Evolutionary conservation across 495 filamentous ascomycete genomes (phyloP), one percentile per base, ranked within the genome.

Genomic region (Penicillium malachiteum): DNA sequence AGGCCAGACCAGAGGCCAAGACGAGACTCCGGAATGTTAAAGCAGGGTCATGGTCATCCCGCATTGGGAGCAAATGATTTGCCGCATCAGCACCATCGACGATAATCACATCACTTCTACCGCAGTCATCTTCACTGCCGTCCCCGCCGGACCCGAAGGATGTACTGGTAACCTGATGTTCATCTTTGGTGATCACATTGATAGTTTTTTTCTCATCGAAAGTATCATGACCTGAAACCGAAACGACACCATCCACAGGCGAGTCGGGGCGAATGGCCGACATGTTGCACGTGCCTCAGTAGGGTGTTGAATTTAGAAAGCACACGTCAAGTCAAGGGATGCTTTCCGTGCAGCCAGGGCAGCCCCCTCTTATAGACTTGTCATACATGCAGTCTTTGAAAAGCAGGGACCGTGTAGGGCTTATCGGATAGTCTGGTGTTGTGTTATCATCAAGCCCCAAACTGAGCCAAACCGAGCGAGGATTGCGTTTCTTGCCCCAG

Each of bases 21-120:
- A 80, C 50, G 7, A 81, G 52, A 31, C 69, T 70, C 1, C 78
- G 71, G 54, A 81, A 78, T 18, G 71, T 81, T 47, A 80, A 56
- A 10, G 76, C 63, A 5, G 59, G 67, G 14, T 80, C 72, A 37
- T 57, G 55, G 54, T 81, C 78, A 57, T 81, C 77, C 32, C 78
- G 66, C 40, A 73, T n/a, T 1, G 78, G 68, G 12, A 80, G 60
- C 39, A 81, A 59, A 42, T 71, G 66, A 31, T 21, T 11, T 6
- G 64, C 64, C 13, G 61, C 74, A 60, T 66, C 67, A 13, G 61
- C 59, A 54, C 65, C 68, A 16, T 59, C 69, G 56, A 67, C 50
- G 41, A 73, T 67, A 11, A 71, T 48, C 0, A 50, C 55, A 44
- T 70, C 55, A 12, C 56, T 58, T 13, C 54, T 56, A 6, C 47